Conservation (phyloP, 306 rosid genomes). For the Alnus rubra region DNA sequence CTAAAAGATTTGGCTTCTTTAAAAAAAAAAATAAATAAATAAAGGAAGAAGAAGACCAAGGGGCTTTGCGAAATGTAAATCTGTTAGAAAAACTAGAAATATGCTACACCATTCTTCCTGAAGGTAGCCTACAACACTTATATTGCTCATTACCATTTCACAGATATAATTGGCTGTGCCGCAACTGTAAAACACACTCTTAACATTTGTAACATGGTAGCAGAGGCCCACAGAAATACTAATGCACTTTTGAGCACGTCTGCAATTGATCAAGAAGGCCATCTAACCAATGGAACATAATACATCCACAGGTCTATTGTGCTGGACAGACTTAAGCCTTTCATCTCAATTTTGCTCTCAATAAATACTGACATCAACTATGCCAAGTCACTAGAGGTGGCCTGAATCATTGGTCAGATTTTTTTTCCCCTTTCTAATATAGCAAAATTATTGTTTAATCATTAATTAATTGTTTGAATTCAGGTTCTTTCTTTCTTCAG, state of each 20-base stretch:
- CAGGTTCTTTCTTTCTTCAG: neutral
- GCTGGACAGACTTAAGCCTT: neutral
- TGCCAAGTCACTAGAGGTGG: neutral
- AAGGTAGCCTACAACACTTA: neutral
- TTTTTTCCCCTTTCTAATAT: neutral
- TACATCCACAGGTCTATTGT: neutral
- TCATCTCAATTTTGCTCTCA: neutral
- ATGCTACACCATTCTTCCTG: neutral
- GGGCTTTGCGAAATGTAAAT: neutral
- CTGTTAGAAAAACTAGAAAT: neutral
- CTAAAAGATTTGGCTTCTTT: neutral
- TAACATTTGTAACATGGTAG: neutral
- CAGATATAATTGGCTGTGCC: neutral
- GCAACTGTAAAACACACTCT: neutral
- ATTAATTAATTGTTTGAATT: neutral
- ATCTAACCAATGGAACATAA: neutral
- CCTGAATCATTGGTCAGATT: neutral
- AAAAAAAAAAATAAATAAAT: neutral
- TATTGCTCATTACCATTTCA: neutral
- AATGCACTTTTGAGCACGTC: neutral
- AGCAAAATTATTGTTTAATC: no score
- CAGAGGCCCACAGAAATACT: neutral
- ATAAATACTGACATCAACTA: neutral
- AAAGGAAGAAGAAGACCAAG: neutral
- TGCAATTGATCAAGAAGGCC: neutral